Evolutionary conservation across 305 asterid species (phyloP), one percentile per base, ranked within the genome.

Genomic region (Plantago coronopus): DNA sequence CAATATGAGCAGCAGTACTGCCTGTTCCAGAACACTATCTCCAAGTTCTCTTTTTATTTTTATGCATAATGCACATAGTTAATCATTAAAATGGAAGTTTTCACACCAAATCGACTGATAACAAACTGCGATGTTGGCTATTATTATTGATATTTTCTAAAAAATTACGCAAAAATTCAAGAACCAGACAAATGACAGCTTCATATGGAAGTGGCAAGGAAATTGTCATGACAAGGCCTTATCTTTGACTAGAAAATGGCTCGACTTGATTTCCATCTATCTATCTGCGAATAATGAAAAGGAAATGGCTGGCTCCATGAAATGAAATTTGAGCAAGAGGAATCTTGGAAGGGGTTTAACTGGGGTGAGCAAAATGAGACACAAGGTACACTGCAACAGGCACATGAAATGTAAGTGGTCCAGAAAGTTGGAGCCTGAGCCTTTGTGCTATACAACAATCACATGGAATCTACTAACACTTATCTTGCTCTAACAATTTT

Each of bases 371-470:
- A 42, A 42, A 16, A 67, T 43, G 60, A 60, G 51, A 50, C 57
- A 50, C 57, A 50, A 17, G 31, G 31, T 27, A 27, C 17, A 67
- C 71, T 65, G 78, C 64, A 74, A 76, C 71, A 62, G 64, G 82
- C 79, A 71, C 85, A 72, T 80, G 40, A 4, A 34, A 34, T 34
- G 85, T 65, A 61, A 69, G 80, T 70, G 82, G 85, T 69, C 82
- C 85, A 74, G 17, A 40, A 53, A 57, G 31, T 47, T 29, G 69
- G 67, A 23, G 71, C 66, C 60, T 38, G 73, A 62, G 56, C 62
- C 70, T 47, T 20, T 18, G 55, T 48, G 54, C 46, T n/a, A 62
- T 50, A 27, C 4, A 27, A 2, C 4, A 27, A 27, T 68, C 79
- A 80, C 81, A 79, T 76, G 85, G 75, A 62, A 77, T 75, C 62